Evolutionary conservation across 148 eudicot genomes (phyloP), one percentile per base, ranked within the genome.

Genomic region (Pouteria glomerata): DNA sequence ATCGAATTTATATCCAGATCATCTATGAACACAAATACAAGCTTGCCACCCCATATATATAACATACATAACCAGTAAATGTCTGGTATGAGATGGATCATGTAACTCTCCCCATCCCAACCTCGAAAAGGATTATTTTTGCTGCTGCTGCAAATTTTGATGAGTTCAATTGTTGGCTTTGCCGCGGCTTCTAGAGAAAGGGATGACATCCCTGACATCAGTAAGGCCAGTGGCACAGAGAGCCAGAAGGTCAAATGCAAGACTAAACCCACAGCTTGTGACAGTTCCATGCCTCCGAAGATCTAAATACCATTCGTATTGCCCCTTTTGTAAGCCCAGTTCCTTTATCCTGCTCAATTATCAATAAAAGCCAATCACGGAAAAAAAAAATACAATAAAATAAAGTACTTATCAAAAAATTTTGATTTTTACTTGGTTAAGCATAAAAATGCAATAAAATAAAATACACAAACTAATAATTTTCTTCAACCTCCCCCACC

Each of bases 241-340:
- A 73, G 84, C 88, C 71, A 95, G 80, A 6, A 77, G 80, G 58
- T 92, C 97, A 27, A 92, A 88, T 31, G 45, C 75, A 47, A 95
- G 84, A 66, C 92, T 87, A 70, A 95, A 92, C 35, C 99, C 99
- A 8, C 92, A 89, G 68, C 81, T 84, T 58, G 81, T 85, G 58
- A 78, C 90, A 1, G 88, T 82, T 3, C 97, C 97, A 51, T 92
- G 82, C 77, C 84, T 87, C 3, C 86, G 90, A 61, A 95, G 96
- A 80, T 92, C 97, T 70, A 89, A 57, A 70, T 92, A 95, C 99
- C 99, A 95, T 58, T 95, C 89, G 21, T 82, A 88, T 39, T 88
- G 87, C 79, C 90, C 77, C 26, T 76, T 83, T 55, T 77, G 78
- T 76, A 90, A 77, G 0, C 90, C 86, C 71, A 82, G 55, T 52